Evolutionary conservation across 2,329 filamentous ascomycete species (phyloP), one percentile per base, ranked within the genome.

Genomic region (Aspergillus felis): DNA sequence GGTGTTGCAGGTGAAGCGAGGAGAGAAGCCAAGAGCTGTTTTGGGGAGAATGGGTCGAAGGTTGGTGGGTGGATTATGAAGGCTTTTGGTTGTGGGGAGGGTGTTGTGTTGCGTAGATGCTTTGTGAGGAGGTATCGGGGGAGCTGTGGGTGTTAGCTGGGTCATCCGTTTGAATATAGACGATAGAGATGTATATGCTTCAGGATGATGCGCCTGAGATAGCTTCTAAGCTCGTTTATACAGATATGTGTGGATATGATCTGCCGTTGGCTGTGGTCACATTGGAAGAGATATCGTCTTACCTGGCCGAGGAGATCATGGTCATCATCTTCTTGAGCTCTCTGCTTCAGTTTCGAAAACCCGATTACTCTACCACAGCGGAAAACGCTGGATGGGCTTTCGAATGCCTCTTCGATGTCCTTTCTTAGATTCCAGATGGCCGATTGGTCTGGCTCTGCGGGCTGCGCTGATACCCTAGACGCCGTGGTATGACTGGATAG

Each of bases 41-140:
- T 58, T 3, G 73, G 71, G 8, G 68, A 63, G 56, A 75, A 72
- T 1, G 64, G 22, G 17, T 62, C 62, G 25, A 66, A 70, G 38
- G 61, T 69, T 20, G 55, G 60, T 0, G 72, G 72, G 51, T 73
- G 66, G 51, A 75, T 73, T 41, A 75, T 73, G 61, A 70, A 75
- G 28, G 66, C 62, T 50, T 57, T 71, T 28, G 65, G 52, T 22
- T 63, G 46, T 25, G 50, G 55, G 47, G 56, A 50, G 10, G 44
- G 25, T 25, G 35, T 9, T 12, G 32, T 17, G 32, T 29, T 53
- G 12, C 54, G 58, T 3, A 73, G 56, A 42, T 68, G 62, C 1
- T 50, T 61, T 56, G 62, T 63, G 22, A 73, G 62, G 24, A 74
- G 64, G 32, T 60, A 52, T 14, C 68, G 71, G n/a, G 71, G 68